phyloP scores from a whole-genome alignment of 306 rosid species.

The Inga laurina region DNA sequence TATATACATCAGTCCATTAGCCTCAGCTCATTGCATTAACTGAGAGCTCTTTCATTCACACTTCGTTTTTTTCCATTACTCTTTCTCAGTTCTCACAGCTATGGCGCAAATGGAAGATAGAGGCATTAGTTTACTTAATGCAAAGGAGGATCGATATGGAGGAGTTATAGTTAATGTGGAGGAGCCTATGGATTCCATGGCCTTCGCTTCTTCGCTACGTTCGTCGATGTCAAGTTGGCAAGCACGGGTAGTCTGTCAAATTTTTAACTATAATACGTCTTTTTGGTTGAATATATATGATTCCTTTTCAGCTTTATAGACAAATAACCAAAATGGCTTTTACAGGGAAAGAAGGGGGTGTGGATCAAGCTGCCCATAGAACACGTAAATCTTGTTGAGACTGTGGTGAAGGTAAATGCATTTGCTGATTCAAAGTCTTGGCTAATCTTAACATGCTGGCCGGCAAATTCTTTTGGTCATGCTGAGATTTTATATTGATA shows the following conservation, averaged over 20 bases:
- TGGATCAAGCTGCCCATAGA: slow-evolving; percentile 76
- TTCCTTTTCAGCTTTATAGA: neutral
- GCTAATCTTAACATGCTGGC: neutral
- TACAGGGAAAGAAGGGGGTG: slow-evolving; percentile 78
- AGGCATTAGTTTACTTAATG: slow-evolving; percentile 33
- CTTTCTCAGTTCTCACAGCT: too few species aligned
- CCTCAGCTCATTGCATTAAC: too few species aligned
- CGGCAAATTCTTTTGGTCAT: neutral
- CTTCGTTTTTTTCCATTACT: too few species aligned
- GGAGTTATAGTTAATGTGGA: slow-evolving; percentile 65
- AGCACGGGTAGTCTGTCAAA: slow-evolving; percentile 44
- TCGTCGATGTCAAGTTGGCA: slow-evolving; percentile 70
- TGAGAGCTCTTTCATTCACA: too few species aligned
- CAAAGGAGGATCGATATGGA: slow-evolving; percentile 60
- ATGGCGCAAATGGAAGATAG: slow-evolving; percentile 31
- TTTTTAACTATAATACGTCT: neutral
- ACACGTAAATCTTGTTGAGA: slow-evolving; percentile 50
- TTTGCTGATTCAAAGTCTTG: neutral
- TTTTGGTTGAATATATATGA: neutral
- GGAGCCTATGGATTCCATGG: slow-evolving; percentile 51
- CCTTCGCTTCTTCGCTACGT: slow-evolving; percentile 50
- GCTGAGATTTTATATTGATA: neutral
- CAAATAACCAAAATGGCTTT: neutral
- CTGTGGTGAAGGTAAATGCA: neutral
- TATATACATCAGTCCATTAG: too few species aligned